These are phyloP conservation scores for Saccharomyces pastorianus DNA, from an alignment of 1,139 yeast genomes.

Conservation along the genomic window DNA sequence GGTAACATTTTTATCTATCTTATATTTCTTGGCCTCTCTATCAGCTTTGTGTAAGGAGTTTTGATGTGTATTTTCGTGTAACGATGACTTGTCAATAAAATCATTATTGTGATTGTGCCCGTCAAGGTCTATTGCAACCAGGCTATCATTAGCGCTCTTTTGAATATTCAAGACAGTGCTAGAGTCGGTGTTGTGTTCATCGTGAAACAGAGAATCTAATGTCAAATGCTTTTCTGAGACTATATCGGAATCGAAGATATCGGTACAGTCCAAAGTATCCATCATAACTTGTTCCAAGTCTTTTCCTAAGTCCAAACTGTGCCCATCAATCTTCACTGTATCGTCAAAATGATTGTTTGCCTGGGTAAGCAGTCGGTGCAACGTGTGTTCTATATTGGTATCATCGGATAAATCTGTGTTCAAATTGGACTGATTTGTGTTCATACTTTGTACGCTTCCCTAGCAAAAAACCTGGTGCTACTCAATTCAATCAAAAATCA, in stretches of 20 bases:
- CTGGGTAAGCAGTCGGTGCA: slow-evolving; percentile 18
- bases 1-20: background rate
- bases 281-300: slow-evolving; percentile 16
- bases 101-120: background rate
- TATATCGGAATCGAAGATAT: slow-evolving; percentile 11
- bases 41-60: background rate
- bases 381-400: slow-evolving; percentile 15
- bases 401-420: slow-evolving; percentile 5
- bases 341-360: slow-evolving; percentile 9
- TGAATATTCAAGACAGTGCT: background rate
- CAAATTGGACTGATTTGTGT: background rate
- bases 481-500: background rate
- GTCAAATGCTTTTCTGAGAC: slow-evolving; percentile 17
- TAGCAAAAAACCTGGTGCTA: background rate
- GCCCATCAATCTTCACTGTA: background rate
- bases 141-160: background rate
- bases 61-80: background rate
- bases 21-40: background rate
- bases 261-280: slow-evolving; percentile 8
- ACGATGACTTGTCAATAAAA: background rate
- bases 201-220: slow-evolving; percentile 22
- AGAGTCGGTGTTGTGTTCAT: slow-evolving; percentile 7
- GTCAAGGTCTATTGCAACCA: background rate
- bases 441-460: background rate
- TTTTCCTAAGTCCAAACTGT: slow-evolving; percentile 12